Conservation (phyloP, 2,329 filamentous ascomycete genomes). For the Botrytis medusae region DNA sequence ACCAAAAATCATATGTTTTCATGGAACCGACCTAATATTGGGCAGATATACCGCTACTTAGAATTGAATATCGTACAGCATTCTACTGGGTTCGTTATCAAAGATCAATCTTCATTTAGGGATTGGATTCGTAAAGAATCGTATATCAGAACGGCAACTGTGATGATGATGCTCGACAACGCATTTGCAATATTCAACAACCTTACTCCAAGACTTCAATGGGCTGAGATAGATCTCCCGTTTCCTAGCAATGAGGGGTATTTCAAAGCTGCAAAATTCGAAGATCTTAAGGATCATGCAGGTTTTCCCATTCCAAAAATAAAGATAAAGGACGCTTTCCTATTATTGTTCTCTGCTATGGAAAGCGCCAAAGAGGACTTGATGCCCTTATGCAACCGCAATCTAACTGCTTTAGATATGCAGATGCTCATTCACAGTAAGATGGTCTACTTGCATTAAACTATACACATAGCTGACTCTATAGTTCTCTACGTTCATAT, state of each 20-base stretch:
- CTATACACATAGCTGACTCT: background rate
- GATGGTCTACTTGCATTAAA: conserved; percentile 7
- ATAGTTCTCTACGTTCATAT: conserved; percentile 38
- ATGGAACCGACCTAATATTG: background rate
- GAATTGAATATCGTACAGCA: conserved; percentile 35
- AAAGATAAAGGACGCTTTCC: conserved; percentile 38
- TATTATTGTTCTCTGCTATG: conserved; percentile 30
- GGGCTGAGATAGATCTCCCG: conserved; percentile 37
- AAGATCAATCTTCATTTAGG: conserved; percentile 33
- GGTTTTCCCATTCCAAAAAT: conserved; percentile 30
- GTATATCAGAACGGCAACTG: conserved; percentile 33
- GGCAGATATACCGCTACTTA: conserved; percentile 36
- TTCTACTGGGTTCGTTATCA: conserved; percentile 31
- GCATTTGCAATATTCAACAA: conserved; percentile 40
- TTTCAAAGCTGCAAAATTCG: conserved; percentile 34
- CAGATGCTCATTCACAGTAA: conserved; percentile 39
- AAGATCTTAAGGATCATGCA: conserved; percentile 28
- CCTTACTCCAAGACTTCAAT: conserved; percentile 36
- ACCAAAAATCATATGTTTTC: background rate
- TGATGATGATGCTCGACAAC: conserved; percentile 38
- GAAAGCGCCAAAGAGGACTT: conserved; percentile 29
- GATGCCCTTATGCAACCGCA: conserved; percentile 25
- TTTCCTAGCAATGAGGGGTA: conserved; percentile 36
- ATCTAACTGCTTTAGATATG: conserved; percentile 37
- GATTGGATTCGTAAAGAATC: conserved; percentile 38